A percentile compares a stretch with the other conserved stretches of the same genome.
phyloP scores from a whole-genome alignment of 306 rosid genomes.

The Cucumis hystrix region DNA sequence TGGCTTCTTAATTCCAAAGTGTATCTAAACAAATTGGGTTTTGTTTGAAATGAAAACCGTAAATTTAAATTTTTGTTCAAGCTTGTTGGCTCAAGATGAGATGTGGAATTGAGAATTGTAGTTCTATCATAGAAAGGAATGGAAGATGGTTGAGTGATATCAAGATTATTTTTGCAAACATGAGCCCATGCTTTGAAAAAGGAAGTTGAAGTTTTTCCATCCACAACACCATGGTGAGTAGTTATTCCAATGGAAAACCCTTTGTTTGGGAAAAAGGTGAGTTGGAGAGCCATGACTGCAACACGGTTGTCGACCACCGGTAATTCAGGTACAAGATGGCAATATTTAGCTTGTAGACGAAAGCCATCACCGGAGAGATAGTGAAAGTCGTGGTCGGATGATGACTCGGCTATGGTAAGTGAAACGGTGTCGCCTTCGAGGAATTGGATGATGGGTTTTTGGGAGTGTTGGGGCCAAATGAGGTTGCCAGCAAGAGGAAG shows the following conservation, averaged over 20 bases:
- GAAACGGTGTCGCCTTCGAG: slow-evolving; percentile 6
- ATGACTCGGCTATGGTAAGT: slow-evolving; percentile 8
- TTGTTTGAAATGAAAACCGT: neutral
- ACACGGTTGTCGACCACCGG: neutral
- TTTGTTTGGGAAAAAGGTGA: slow-evolving; percentile 13
- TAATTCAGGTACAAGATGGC: slow-evolving; percentile 11
- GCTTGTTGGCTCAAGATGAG: neutral
- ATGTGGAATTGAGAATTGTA: neutral
- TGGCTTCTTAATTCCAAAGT: neutral
- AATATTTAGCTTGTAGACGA: neutral
- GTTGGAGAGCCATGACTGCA: slow-evolving; percentile 12
- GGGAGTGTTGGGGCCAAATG: slow-evolving; percentile 17
- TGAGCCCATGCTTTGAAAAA: slow-evolving; percentile 50
- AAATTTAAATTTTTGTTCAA: neutral
- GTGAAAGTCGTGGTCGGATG: slow-evolving; percentile 6
- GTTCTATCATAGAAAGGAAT: slow-evolving; percentile 35
- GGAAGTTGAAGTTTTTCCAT: slow-evolving; percentile 10
- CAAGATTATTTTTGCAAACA: slow-evolving; percentile 9
- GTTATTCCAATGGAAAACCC: slow-evolving; percentile 21
- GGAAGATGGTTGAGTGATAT: neutral
- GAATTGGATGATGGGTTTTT: slow-evolving; percentile 13
- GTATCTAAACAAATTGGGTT: neutral
- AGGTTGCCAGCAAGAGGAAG: neutral
- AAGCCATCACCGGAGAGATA: neutral
- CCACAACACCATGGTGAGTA: slow-evolving; percentile 17